Base-by-base conservation (phyloP, 805 yeast genomes). In the Lipomyces starkeyi region DNA sequence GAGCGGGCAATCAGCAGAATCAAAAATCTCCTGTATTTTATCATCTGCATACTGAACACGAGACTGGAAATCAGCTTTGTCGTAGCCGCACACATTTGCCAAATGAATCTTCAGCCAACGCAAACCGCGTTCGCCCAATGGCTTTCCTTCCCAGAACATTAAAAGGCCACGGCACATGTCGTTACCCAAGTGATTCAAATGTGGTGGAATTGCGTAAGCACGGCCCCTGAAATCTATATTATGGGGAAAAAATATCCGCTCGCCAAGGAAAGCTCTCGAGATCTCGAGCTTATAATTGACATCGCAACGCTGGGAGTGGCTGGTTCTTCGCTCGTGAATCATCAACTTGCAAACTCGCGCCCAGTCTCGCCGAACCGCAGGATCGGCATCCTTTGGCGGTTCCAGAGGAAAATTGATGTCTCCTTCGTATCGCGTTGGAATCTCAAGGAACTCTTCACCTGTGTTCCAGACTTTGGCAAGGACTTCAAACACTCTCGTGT, bases 261-360 rank as follows among this genome's bases (percentile, higher is more conserved):
- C 90, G 2, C 90, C 89, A 32, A 90, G 79, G 78, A 89, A 92
- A 0, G 97, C 97, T 71, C 98, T 85, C 0, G 99, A 98, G 76
- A 95, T 92, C 78, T 95, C 99, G 62, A 95, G 80, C 77, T 92
- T 95, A 78, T 95, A 95, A 77, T 95, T 94, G 70, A 91, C 84
- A 78, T 93, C 98, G 81, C 99, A 95, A 78, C 99, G 86, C 77
- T 89, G 90, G 0, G 98, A 93, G 78, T 95, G 87, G 70, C 85
- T 83, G 27, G 89, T 82, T 11, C 90, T 86, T 68, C 87, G 88
- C 56, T 86, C 88, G 71, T 87, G 85, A 25, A 87, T 83, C 8
- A 86, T 74, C 49, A 81, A 83, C 65, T 87, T 88, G 66, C 91
- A 86, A 60, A 82, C 78, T 34, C 87, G 82, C 73, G 88, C 88